Base-by-base conservation (phyloP, 495 filamentous ascomycete species). In the Chaetomium fimeti region DNA sequence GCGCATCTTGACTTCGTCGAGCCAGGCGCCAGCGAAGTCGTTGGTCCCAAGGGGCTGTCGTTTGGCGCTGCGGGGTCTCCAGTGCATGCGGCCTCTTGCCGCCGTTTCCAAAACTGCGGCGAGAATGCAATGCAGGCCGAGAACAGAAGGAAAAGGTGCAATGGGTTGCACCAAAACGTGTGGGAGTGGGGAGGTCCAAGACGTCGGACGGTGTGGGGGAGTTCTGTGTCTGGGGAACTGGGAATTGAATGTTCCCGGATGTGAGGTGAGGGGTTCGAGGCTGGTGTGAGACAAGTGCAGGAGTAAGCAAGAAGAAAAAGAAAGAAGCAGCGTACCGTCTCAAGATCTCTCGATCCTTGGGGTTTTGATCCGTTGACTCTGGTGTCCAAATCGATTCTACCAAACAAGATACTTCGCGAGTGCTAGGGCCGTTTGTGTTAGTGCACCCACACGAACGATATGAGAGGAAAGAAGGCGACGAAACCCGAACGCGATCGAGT, bases 301-400 rank as follows among this genome's bases (percentile, higher is more conserved):
- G 47, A 60, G 24, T 62, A 40, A 60, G 40, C 38, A 59, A 61
- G 53, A 53, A n/a, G 61, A 64, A 66, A 61, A 59, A 64, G 52
- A 56, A 61, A 49, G 11, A 49, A 55, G 42, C 62, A 32, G 70
- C 69, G 58, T 66, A 74, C 71, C 66, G 58, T 66, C 55, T 72
- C 36, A 48, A 27, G 12, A 24, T n/a, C 51, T 12, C 7, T n/a
- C 32, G 15, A 16, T 24, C 15, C 7, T 36, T 1, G 32, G 32
- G 8, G 32, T 36, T 36, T 11, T 36, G 32, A 9, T 9, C 6
- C 12, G 32, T 11, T 6, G 20, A 15, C n/a, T 40, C n/a, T 12
- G 32, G 5, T 22, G 54, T 57, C 40, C n/a, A 13, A 5, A 12
- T 25, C 29, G 16, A 57, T 3, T 24, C 54, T 12, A 15, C 52